Base-by-base conservation (phyloP, 257 asterid genomes). In the Hygrophila difformis region DNA sequence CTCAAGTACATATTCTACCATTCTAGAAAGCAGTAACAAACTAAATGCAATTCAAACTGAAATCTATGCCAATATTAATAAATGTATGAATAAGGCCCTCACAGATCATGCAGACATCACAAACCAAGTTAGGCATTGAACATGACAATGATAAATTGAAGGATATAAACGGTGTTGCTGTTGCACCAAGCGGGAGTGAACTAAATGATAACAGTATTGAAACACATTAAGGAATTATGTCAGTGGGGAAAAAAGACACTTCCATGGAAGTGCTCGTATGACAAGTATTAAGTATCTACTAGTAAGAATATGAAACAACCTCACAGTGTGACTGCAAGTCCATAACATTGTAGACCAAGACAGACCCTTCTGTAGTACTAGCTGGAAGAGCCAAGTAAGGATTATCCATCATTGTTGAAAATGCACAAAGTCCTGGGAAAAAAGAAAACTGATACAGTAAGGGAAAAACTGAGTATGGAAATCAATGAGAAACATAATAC, bases 381-480 rank as follows among this genome's bases (percentile, higher is more conserved):
- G 94, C 89, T 39, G 95, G 97, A 70, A 88, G 70, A 62, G 97
- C 97, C 79, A 88, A 71, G 73, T 70, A 88, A 61, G 93, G 79
- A 66, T 77, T 75, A 33, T 81, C 94, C 63, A 53, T 51, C 60
- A 67, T 63, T 21, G 89, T 69, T 48, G 89, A 84, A 75, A 84
- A 88, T 63, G 95, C 93, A 73, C 89, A 84, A 39, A 81, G 82
- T 69, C 95, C 97, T 88, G 71, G 58, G 64, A 22, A 33, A 50
- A 64, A 53, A 17, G 28, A 56, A 18, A 57, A 54, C 23, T 55
- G 43, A 43, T 15, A 40, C 34, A 28, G 29, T 26, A 52, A 33
- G 55, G 38, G 18, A 31, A 24, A 40, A 56, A 36, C 50, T 46
- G 19, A 52, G 22, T 51, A 61, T 13, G 21, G 10, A n/a, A n/a